Percentiles rank a stretch among this genome's conserved stretches.
phyloP scores from a whole-genome alignment of 2,329 filamentous ascomycete genomes.

The Calonectria montana region DNA sequence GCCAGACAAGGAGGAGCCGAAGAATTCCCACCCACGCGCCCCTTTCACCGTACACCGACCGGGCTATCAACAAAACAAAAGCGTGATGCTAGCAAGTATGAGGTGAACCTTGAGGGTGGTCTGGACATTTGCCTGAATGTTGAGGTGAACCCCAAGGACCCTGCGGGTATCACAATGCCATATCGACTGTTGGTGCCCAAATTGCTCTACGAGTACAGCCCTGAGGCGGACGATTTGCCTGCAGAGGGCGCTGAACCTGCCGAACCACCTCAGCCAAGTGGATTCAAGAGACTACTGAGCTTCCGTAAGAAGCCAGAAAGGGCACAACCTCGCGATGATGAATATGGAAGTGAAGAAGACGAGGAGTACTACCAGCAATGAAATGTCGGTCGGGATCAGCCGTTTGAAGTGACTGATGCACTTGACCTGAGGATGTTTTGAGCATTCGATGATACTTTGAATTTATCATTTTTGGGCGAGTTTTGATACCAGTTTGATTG shows the following conservation, averaged over 20 bases:
- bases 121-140: conserved; percentile 90
- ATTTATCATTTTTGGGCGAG: neutral
- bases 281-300: conserved; percentile 60
- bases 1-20: conserved; percentile 35
- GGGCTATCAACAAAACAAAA: conserved; percentile 72
- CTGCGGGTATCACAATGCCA: conserved; percentile 86
- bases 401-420: neutral
- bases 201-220: conserved; percentile 70
- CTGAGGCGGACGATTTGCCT: conserved; percentile 50
- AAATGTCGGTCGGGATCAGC: neutral
- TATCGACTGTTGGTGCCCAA: conserved; percentile 89
- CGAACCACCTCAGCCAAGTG: conserved; percentile 36
- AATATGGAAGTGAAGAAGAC: conserved; percentile 41
- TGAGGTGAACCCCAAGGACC: conserved; percentile 87
- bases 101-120: conserved; percentile 83
- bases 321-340: conserved; percentile 33
- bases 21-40: conserved; percentile 37
- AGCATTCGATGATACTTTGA: neutral
- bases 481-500: neutral
- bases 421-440: neutral
- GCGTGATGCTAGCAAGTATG: conserved; percentile 63
- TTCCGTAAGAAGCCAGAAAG: conserved; percentile 52
- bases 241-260: conserved; percentile 18
- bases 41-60: conserved; percentile 78
- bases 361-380: conserved; percentile 26